Evolutionary conservation across 306 rosid genomes (phyloP), one percentile per base, ranked within the genome.

Genomic region (Mimosa pudica): DNA sequence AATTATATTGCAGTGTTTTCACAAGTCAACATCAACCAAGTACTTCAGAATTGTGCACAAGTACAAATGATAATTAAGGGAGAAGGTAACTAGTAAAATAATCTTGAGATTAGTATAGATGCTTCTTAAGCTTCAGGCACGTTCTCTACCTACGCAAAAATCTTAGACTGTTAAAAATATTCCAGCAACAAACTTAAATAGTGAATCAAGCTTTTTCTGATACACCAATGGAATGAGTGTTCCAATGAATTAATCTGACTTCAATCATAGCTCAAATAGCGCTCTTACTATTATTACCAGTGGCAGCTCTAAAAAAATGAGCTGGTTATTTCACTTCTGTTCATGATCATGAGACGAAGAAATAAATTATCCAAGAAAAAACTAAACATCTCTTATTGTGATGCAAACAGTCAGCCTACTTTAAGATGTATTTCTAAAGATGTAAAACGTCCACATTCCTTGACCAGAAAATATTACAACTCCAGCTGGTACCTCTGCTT

Each of bases 401-500:
- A 74, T 69, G 48, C 30, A 78, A 87, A 79, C 36, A 9, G 55
- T 10, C 79, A 85, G 81, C 90, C 81, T 84, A 83, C 93, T 10
- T 83, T 84, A 66, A 82, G 82, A 66, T 73, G 84, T 84, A 84
- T 64, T 87, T 85, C 79, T 77, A 77, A 71, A 74, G 72, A 72
- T 81, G 68, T 46, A 70, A 82, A 84, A 44, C 77, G 81, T 70
- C 90, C 86, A 75, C 60, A 70, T 79, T 48, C 82, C 86, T 84
- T 76, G 82, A 82, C 81, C 89, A 80, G 70, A 84, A 79, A 38
- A 85, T 70, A 77, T 74, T 74, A 79, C 67, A 79, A 35, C 91
- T 89, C 79, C 73, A 18, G 65, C 51, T 79, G 69, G 71, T 70
- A 36, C 80, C 86, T 82, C 80, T 61, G 83, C 80, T 86, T 81